Conservation (phyloP, 2,329 filamentous ascomycete genomes). For the Sclerotinia nivalis region DNA sequence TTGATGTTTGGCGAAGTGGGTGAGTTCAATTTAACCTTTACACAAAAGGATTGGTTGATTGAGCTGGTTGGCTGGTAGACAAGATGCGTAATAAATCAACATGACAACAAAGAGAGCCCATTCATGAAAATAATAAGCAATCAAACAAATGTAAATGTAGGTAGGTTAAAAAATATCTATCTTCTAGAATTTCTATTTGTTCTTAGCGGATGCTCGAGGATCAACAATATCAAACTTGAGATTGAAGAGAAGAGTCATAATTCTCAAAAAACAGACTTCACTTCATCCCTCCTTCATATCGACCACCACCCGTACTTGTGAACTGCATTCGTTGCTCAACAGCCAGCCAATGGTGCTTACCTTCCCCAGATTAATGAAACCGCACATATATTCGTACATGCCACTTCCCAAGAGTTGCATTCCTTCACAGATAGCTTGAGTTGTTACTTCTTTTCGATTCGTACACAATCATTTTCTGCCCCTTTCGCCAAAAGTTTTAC, state of each 20-base stretch:
- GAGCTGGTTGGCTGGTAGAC: conserved; percentile 17
- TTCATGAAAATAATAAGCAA: conserved; percentile 12
- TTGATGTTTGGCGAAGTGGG: conserved; percentile 10
- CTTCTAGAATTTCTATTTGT: neutral
- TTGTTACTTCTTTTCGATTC: neutral
- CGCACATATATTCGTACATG: conserved; percentile 7
- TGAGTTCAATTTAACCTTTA: neutral
- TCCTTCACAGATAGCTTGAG: conserved; percentile 13
- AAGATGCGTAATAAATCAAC: neutral
- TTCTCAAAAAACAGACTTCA: neutral
- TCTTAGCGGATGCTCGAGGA: neutral
- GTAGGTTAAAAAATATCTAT: neutral
- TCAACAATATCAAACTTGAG: neutral
- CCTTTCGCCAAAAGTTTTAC: neutral
- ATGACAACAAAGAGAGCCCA: neutral
- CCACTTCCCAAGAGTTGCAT: conserved; percentile 20
- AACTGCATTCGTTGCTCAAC: conserved; percentile 13
- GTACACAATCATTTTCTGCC: neutral
- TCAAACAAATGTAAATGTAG: neutral
- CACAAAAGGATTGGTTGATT: neutral
- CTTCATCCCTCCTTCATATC: neutral
- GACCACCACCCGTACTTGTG: neutral
- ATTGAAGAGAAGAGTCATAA: neutral
- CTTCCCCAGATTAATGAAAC: conserved; percentile 40
- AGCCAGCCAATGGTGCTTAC: conserved; percentile 33